Percentiles rank a stretch among this genome's conserved stretches.
phyloP scores from a whole-genome alignment of 2,329 filamentous ascomycete genomes.

The Tolypocladium amazonense region DNA sequence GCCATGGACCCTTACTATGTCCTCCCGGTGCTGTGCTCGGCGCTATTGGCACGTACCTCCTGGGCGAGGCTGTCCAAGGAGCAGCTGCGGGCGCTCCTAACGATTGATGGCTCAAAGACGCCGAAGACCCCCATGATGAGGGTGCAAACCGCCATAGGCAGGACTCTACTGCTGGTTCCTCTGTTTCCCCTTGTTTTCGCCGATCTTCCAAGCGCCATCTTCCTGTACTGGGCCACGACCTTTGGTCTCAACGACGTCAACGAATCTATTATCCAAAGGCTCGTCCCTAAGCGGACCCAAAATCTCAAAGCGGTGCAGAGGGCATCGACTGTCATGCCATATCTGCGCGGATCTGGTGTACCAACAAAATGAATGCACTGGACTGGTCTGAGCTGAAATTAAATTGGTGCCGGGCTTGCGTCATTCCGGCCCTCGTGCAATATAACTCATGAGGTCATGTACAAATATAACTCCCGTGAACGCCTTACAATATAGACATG shows the following conservation, averaged over 20 bases:
- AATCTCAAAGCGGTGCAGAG: slow-evolving; percentile 7
- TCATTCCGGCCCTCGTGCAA: slow-evolving; percentile 3
- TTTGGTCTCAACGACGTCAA: slow-evolving; percentile 24
- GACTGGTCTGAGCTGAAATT: slow-evolving; percentile 1
- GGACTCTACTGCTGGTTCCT: slow-evolving; percentile 21
- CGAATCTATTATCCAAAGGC: slow-evolving; percentile 14
- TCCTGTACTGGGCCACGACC: slow-evolving; percentile 28
- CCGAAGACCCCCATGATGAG: slow-evolving; percentile 10
- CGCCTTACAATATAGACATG: slow-evolving; percentile 3
- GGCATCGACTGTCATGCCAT: slow-evolving; percentile 8
- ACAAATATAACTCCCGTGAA: slow-evolving; percentile 4
- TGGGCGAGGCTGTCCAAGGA: slow-evolving; percentile 18
- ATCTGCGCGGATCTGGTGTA: slow-evolving; percentile 8
- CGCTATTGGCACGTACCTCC: slow-evolving; percentile 15
- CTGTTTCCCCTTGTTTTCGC: slow-evolving; percentile 21
- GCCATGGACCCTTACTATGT: slow-evolving; percentile 38
- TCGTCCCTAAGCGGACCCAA: slow-evolving; percentile 8
- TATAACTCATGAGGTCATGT: slow-evolving; percentile 3
- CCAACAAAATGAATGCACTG: slow-evolving; percentile 6
- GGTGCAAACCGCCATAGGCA: slow-evolving; percentile 15
- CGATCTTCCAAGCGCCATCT: slow-evolving; percentile 27
- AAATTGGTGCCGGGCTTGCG: not conserved
- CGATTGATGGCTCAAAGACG: slow-evolving; percentile 6
- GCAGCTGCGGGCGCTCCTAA: slow-evolving; percentile 15
- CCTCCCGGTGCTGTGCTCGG: slow-evolving; percentile 29